Evolutionary conservation across 2,329 filamentous ascomycete species (phyloP).

Genomic region (Pyrenochaeta sp.): DNA sequence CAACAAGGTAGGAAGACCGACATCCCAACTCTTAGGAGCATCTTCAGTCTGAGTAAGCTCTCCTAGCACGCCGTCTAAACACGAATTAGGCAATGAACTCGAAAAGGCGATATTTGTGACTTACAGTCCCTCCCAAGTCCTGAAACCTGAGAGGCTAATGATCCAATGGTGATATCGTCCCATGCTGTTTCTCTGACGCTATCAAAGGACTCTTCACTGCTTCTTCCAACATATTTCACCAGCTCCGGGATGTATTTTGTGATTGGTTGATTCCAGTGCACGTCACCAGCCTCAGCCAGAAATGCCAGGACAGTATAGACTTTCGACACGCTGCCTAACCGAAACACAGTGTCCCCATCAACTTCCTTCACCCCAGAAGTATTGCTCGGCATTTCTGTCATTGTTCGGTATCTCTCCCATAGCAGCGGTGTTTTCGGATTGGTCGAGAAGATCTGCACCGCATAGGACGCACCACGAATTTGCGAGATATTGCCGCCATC

Average conservation of each 20-base stretch:
- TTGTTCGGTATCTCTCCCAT: conserved; percentile 29
- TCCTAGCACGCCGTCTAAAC: conserved; percentile 35
- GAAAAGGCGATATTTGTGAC: conserved; percentile 23
- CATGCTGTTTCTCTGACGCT: conserved; percentile 35
- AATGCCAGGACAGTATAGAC: conserved; percentile 50
- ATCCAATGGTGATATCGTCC: conserved; percentile 44
- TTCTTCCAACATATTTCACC: conserved; percentile 6
- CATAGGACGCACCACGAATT: conserved; percentile 27
- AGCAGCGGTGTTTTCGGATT: conserved; percentile 24
- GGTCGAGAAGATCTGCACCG: conserved; percentile 32
- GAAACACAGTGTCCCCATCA: conserved; percentile 53
- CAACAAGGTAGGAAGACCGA: conserved; percentile 22
- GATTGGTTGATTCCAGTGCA: conserved; percentile 46
- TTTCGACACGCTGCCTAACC: conserved; percentile 53
- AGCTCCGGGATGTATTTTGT: conserved; percentile 38
- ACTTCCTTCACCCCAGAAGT: conserved; percentile 25
- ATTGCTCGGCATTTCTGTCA: conserved; percentile 19
- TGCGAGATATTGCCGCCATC: conserved; percentile 24
- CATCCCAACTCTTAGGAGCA: conserved; percentile 16
- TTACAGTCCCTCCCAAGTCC: conserved; percentile 40
- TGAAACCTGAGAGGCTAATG: conserved; percentile 44
- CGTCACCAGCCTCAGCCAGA: conserved; percentile 43
- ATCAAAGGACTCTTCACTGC: conserved; percentile 22
- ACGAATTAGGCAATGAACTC: conserved; percentile 49
- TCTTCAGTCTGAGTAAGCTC: conserved; percentile 31